These are phyloP conservation scores for Fusarium virguliforme DNA, from an alignment of 2,329 filamentous ascomycete genomes.

Conservation along the genomic window DNA sequence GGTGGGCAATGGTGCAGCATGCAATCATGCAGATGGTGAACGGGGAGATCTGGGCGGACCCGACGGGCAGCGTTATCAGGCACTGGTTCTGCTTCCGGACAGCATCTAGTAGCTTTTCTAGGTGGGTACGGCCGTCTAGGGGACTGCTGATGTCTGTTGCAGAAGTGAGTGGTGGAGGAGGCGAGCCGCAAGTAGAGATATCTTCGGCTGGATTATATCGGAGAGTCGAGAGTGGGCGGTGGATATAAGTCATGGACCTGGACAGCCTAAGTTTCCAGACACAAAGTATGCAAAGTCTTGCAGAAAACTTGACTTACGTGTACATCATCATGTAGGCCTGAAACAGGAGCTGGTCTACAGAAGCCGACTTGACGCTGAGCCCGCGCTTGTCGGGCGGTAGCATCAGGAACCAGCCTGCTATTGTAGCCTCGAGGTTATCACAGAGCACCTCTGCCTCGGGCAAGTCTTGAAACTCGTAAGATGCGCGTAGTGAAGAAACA, in stretches of 20 bases:
- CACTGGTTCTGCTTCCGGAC: slow-evolving; percentile 1
- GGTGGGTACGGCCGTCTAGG: not conserved
- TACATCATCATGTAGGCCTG: slow-evolving; percentile 4
- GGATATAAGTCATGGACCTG: not conserved
- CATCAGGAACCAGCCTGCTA: not conserved
- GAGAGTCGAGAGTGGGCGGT: not conserved
- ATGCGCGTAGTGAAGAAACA: not conserved
- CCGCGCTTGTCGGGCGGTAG: not conserved
- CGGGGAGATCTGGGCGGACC: not conserved
- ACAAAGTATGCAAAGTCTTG: no score
- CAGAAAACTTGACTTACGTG: not conserved
- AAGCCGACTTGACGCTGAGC: not conserved
- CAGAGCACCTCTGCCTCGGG: not conserved
- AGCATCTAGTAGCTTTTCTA: not conserved
- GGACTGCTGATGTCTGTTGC: not conserved
- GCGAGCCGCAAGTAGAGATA: not conserved
- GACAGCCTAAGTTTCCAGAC: not conserved
- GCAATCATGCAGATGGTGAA: slow-evolving; percentile 4
- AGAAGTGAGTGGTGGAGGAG: not conserved
- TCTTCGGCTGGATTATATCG: not conserved
- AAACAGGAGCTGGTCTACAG: not conserved
- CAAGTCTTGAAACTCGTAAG: not conserved
- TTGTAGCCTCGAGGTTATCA: not conserved
- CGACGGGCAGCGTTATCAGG: not conserved
- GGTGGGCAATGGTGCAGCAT: not conserved